phyloP scores from a whole-genome alignment of 169 alveolate genomes.

The Cryptosporidium meleagridis region DNA sequence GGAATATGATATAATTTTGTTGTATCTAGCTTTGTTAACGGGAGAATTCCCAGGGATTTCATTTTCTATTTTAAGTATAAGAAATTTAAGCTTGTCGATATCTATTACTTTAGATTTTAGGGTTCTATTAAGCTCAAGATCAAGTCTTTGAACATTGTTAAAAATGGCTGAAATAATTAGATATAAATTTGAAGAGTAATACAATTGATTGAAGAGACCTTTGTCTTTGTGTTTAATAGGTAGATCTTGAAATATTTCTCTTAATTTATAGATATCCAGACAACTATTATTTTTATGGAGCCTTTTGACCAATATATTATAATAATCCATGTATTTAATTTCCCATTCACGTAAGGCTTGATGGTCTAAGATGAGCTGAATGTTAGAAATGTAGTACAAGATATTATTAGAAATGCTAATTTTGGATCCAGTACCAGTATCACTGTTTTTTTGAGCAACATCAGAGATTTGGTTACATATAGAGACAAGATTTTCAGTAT shows the following conservation, averaged over 20 bases:
- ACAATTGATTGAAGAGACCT: not conserved
- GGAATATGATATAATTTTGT: not conserved
- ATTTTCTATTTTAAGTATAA: not conserved
- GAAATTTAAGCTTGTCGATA: conserved; percentile 28
- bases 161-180: not conserved
- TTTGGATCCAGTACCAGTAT: not conserved
- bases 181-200: not conserved
- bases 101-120: not conserved
- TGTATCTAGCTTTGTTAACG: not conserved
- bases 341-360: conserved; percentile 19
- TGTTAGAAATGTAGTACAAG: not conserved
- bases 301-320: not conserved
- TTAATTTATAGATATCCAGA: not conserved
- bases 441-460: not conserved
- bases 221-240: not conserved
- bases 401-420: not conserved
- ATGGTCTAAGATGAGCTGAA: not conserved
- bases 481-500: conserved; percentile 1
- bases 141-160: not conserved
- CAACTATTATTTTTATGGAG: not conserved
- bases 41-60: conserved; percentile 23
- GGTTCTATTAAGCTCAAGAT: not conserved
- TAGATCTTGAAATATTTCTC: not conserved
- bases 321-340: not conserved
- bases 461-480: not conserved